These are phyloP conservation scores for Colletotrichum zoysiae DNA, from an alignment of 2,329 filamentous ascomycete genomes.

Conservation along the genomic window DNA sequence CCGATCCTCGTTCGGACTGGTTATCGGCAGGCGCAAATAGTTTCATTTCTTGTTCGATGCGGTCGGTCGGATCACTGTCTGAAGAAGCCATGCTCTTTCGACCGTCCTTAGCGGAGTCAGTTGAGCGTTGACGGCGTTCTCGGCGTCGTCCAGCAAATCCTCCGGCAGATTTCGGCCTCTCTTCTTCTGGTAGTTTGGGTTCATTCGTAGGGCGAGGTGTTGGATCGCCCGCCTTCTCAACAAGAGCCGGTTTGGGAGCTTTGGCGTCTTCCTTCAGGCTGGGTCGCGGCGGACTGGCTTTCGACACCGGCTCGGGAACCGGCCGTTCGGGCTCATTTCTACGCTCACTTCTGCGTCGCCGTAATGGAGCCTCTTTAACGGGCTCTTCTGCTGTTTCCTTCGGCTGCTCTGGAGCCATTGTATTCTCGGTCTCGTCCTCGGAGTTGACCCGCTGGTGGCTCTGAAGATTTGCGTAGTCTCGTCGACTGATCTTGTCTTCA, in stretches of 20 bases:
- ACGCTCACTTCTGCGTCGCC: slow-evolving; percentile 19
- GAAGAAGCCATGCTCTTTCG: slow-evolving; percentile 59
- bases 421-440: background rate
- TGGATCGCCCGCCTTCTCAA: background rate
- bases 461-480: background rate
- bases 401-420: background rate
- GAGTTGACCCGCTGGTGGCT: background rate
- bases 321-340: slow-evolving; percentile 13
- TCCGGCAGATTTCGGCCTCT: slow-evolving; percentile 55
- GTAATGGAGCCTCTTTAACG: background rate
- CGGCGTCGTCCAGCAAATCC: slow-evolving; percentile 61
- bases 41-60: slow-evolving; percentile 68
- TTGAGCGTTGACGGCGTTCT: slow-evolving; percentile 56
- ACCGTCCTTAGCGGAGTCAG: slow-evolving; percentile 63
- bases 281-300: background rate
- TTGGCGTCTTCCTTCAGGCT: slow-evolving; percentile 5
- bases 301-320: background rate
- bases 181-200: slow-evolving; percentile 39
- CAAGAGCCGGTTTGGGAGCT: background rate
- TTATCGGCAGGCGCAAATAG: slow-evolving; percentile 68
- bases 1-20: slow-evolving; percentile 67
- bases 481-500: background rate
- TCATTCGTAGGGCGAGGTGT: slow-evolving; percentile 3
- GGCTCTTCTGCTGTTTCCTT: background rate
- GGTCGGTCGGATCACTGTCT: slow-evolving; percentile 67